Percentiles rank a stretch among this genome's conserved stretches.
Conservation (phyloP, 2,329 filamentous ascomycete species). For the Knoxdaviesia capensis region DNA sequence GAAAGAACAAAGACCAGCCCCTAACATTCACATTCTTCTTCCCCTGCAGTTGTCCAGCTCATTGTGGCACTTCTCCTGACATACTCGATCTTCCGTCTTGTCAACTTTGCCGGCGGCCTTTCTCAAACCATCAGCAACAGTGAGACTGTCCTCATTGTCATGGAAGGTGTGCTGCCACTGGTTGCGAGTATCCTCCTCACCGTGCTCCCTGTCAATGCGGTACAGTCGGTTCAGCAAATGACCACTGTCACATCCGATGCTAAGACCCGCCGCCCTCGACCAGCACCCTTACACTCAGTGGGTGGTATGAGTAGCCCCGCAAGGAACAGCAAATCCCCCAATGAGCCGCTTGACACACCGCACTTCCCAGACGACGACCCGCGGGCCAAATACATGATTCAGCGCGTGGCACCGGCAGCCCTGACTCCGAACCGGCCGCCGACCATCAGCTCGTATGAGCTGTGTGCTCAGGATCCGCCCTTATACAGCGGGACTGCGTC, state of each 20-base stretch:
- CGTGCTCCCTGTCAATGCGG: constrained; percentile 7
- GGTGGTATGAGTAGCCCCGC: no score
- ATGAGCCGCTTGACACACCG: no score
- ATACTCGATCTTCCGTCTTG: constrained; percentile 20
- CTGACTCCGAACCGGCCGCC: background rate
- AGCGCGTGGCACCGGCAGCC: background rate
- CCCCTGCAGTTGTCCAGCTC: constrained; percentile 15
- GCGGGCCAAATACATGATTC: background rate
- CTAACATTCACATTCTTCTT: background rate
- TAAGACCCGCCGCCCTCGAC: no score
- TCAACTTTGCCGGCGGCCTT: constrained; percentile 17
- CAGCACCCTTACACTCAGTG: no score
- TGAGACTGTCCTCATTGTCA: constrained; percentile 16
- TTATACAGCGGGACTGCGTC: no score
- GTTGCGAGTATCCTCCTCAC: constrained; percentile 15
- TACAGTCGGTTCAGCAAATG: no score
- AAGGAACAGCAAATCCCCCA: no score
- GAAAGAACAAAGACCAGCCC: background rate
- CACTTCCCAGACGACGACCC: background rate
- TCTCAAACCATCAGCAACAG: constrained; percentile 16
- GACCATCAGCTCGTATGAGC: background rate
- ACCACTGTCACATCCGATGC: no score
- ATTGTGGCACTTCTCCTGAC: constrained; percentile 16
- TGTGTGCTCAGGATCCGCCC: background rate
- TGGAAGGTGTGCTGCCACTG: constrained; percentile 20